Conservation (phyloP, 2,329 filamentous ascomycete species). For the Volutella citrinella region DNA sequence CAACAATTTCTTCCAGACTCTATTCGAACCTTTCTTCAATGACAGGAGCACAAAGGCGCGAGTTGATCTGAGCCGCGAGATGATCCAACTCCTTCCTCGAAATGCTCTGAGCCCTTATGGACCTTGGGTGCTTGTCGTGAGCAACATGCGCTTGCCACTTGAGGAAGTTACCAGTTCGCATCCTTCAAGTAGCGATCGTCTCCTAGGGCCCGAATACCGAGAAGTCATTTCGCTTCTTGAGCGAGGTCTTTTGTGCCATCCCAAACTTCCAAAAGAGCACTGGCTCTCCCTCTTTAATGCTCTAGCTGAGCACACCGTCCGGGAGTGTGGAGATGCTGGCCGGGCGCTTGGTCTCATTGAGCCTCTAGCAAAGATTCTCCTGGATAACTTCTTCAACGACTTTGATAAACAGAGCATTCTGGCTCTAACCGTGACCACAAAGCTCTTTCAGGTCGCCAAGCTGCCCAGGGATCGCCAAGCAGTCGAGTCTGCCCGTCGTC, state of each 20-base stretch:
- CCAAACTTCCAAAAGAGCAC: slow-evolving; percentile 42
- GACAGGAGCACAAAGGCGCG: slow-evolving; percentile 43
- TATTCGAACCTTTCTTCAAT: slow-evolving; percentile 58
- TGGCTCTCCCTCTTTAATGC: slow-evolving; percentile 57
- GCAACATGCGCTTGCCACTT: slow-evolving; percentile 42
- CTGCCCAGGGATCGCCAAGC: slow-evolving; percentile 60
- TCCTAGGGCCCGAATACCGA: slow-evolving; percentile 66
- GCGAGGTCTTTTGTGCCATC: slow-evolving; percentile 51
- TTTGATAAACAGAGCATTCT: slow-evolving; percentile 18
- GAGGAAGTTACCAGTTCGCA: slow-evolving; percentile 28
- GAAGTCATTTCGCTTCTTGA: slow-evolving; percentile 67
- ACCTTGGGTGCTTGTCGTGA: slow-evolving; percentile 50
- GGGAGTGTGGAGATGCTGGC: slow-evolving; percentile 65
- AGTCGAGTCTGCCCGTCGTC: slow-evolving; percentile 61
- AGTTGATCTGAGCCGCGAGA: slow-evolving; percentile 47
- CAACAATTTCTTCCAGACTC: slow-evolving; percentile 43
- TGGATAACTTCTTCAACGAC: slow-evolving; percentile 30
- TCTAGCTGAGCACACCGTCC: slow-evolving; percentile 53
- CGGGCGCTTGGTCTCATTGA: slow-evolving; percentile 67
- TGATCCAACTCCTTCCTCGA: slow-evolving; percentile 48
- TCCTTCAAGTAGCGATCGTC: slow-evolving; percentile 33
- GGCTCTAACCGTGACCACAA: slow-evolving; percentile 34
- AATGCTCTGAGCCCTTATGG: slow-evolving; percentile 45
- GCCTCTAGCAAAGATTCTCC: slow-evolving; percentile 59
- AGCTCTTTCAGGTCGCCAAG: slow-evolving; percentile 44